A percentile compares a stretch with the other conserved stretches of the same genome.
Evolutionary conservation across 306 rosid genomes (phyloP).

Genomic region (Lathyrus oleraceus): DNA sequence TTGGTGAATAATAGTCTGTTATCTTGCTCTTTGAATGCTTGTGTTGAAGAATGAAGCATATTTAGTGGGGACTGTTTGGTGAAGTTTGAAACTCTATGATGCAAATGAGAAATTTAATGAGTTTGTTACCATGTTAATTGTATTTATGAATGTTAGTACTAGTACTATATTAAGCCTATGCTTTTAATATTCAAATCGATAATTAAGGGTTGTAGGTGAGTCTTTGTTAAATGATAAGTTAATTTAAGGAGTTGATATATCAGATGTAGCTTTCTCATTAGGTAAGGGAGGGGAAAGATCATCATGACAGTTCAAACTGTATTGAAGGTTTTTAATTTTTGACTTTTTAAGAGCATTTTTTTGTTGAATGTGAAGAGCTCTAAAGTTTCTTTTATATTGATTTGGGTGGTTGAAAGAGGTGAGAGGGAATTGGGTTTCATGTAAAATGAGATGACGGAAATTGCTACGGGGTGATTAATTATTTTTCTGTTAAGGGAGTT

Average conservation of each 20-base stretch:
- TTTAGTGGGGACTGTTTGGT: no score
- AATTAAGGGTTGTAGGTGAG: slow-evolving; percentile 16
- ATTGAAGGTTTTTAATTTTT: not conserved
- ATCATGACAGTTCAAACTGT: not conserved
- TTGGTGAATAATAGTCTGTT: not conserved
- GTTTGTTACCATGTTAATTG: slow-evolving; percentile 10
- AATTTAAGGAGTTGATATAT: not conserved
- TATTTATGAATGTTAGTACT: slow-evolving; percentile 12
- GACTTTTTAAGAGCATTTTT: not conserved
- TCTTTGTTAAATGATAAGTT: slow-evolving; percentile 1
- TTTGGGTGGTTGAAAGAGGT: not conserved
- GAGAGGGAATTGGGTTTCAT: slow-evolving; percentile 8
- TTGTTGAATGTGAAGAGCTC: slow-evolving; percentile 5
- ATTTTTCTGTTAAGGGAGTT: not conserved
- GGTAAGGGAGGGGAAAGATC: not conserved
- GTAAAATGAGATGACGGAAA: not conserved
- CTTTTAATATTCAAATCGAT: not conserved
- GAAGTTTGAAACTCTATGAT: slow-evolving; percentile 2
- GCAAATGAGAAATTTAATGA: not conserved
- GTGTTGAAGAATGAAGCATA: not conserved
- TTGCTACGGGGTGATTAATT: not conserved
- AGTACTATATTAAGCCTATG: slow-evolving; percentile 14
- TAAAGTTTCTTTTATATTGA: slow-evolving; percentile 4
- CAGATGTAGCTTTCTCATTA: not conserved
- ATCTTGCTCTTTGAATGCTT: not conserved